Conservation (phyloP, 2,329 filamentous ascomycete genomes). For the Ophiostoma fasciatum region DNA sequence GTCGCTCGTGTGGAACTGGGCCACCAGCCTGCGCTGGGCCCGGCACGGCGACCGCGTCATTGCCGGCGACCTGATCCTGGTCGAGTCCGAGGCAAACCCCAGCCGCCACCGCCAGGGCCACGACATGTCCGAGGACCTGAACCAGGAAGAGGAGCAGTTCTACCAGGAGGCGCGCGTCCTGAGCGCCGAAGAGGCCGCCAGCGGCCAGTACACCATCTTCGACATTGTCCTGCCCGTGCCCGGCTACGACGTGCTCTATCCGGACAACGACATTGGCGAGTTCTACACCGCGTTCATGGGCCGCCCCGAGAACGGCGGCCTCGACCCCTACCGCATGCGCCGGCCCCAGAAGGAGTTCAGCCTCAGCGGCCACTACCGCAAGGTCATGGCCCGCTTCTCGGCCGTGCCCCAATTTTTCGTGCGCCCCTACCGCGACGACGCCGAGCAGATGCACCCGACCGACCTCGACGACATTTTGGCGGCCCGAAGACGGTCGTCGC, state of each 20-base stretch:
- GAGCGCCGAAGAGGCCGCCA: constrained; percentile 60
- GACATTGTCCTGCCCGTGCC: constrained; percentile 88
- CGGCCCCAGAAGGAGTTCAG: constrained; percentile 76
- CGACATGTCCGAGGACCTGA: constrained; percentile 47
- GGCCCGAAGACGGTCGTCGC: too few relatives aligned
- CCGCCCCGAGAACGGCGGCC: constrained; percentile 55
- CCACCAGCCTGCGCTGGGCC: constrained; percentile 66
- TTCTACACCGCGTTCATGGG: constrained; percentile 84
- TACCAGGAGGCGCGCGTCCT: constrained; percentile 52
- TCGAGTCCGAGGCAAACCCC: constrained; percentile 20
- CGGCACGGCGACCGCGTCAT: constrained; percentile 59
- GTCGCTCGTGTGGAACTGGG: constrained; percentile 84
- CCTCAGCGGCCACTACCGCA: constrained; percentile 77
- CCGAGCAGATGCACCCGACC: constrained; percentile 78
- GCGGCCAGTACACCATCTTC: constrained; percentile 64
- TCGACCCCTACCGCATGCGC: constrained; percentile 80
- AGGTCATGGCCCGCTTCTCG: constrained; percentile 60
- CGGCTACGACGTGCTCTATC: constrained; percentile 80
- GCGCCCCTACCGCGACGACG: constrained; percentile 50
- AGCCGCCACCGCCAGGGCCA: constrained; percentile 29
- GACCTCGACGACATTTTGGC: constrained; percentile 65
- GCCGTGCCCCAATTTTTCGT: constrained; percentile 52
- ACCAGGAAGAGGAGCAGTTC: constrained; percentile 27
- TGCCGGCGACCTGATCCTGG: constrained; percentile 70
- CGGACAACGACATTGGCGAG: constrained; percentile 64